These are phyloP conservation scores for Penicillium macrosclerotiorum DNA, from an alignment of 495 filamentous ascomycete genomes.

Conservation along the genomic window DNA sequence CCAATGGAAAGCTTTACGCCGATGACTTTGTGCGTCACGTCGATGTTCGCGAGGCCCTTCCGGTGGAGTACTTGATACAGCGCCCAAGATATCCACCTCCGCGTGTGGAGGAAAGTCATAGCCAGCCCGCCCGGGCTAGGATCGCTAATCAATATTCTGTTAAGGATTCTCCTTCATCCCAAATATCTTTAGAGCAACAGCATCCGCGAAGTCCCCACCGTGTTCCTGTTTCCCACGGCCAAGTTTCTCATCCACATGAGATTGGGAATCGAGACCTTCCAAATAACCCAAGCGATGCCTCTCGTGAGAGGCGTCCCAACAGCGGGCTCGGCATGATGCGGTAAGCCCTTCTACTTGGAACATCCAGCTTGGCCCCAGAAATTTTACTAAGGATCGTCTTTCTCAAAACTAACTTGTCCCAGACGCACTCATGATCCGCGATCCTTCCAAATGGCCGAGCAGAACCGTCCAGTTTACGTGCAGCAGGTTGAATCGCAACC, in stretches of 20 bases:
- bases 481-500: conserved; percentile 23
- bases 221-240: conserved; percentile 11
- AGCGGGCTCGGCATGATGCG: conserved; percentile 15
- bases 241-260: conserved; percentile 7
- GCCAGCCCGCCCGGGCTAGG: conserved; percentile 14
- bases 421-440: conserved; percentile 23
- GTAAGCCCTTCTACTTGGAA: conserved; percentile 18
- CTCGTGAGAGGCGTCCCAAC: conserved; percentile 20
- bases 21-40: conserved; percentile 40
- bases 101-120: conserved; percentile 11
- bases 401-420: conserved; percentile 5
- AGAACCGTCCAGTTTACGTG: conserved; percentile 28
- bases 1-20: conserved; percentile 31
- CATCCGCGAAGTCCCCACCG: conserved; percentile 12
- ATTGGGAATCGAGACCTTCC: conserved; percentile 2
- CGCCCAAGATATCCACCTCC: conserved; percentile 13
- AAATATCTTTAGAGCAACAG: conserved; percentile 9
- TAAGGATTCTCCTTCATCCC: conserved; percentile 14
- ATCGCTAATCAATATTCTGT: conserved; percentile 13
- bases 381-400: not conserved
- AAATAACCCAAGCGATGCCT: conserved; percentile 3
- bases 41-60: conserved; percentile 27
- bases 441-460: conserved; percentile 19
- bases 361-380: not conserved
- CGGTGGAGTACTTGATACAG: conserved; percentile 20